A percentile compares a stretch with the other conserved stretches of the same genome.
Conservation (phyloP, 192 early-diverging fungal genomes). For the Powellomyces hirtus region DNA sequence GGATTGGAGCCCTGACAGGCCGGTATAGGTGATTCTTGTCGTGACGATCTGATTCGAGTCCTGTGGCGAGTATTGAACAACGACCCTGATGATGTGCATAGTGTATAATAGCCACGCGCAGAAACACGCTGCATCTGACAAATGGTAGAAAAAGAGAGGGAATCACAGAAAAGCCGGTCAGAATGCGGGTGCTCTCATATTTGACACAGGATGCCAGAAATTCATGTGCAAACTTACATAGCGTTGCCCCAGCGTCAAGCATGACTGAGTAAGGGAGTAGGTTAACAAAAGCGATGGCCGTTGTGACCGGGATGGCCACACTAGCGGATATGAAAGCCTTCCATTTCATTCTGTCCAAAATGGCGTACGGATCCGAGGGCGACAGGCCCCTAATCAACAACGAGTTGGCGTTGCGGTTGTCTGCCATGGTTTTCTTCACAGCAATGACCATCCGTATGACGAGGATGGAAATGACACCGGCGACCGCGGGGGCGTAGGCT, state of each 20-base stretch:
- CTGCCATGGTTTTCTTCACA: not conserved
- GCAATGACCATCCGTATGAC: not conserved
- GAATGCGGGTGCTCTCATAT: not conserved
- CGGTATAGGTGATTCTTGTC: too few species aligned
- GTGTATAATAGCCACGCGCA: not conserved
- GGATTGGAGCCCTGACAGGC: too few species aligned
- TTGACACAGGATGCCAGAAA: too few species aligned
- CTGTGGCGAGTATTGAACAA: not conserved
- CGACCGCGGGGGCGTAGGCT: not conserved
- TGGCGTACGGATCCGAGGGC: not conserved
- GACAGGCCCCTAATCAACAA: too few species aligned
- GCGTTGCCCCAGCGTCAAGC: not conserved
- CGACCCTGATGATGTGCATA: not conserved
- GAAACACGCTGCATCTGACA: not conserved
- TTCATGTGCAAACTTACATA: too few species aligned
- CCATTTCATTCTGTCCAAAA: not conserved
- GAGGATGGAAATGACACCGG: not conserved
- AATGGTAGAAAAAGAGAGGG: not conserved
- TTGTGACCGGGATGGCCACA: not conserved
- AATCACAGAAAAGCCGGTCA: not conserved
- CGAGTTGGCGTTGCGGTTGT: not conserved
- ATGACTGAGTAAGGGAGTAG: not conserved
- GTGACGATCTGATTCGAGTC: too few species aligned
- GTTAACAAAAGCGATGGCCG: not conserved
- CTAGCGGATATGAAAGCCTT: not conserved